Percentiles rank a stretch among this genome's conserved stretches.
Evolutionary conservation across 352 stramenopile genomes (phyloP).

Genomic region (Globisporangium viniferum): DNA sequence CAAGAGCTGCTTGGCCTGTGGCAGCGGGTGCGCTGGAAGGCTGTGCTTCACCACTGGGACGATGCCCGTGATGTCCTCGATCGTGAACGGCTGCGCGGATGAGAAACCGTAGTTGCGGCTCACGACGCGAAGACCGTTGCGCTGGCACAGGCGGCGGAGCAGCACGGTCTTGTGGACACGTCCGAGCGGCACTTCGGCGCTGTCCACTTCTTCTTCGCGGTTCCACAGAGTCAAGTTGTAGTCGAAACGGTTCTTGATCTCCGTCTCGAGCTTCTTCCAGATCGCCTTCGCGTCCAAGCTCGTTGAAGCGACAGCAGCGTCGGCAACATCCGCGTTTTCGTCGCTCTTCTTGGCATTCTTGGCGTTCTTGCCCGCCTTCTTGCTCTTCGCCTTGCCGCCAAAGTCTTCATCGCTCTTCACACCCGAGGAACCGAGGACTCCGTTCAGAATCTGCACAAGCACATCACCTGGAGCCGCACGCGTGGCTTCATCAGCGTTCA

Average conservation of each 20-base stretch:
- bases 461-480: constrained; percentile 64
- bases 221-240: constrained; percentile 79
- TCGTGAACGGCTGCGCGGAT: constrained; percentile 72
- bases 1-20: constrained; percentile 78
- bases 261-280: constrained; percentile 54
- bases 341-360: constrained; percentile 26
- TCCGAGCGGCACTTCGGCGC: constrained; percentile 26
- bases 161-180: constrained; percentile 80
- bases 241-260: constrained; percentile 76
- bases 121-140: constrained; percentile 88
- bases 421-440: constrained; percentile 49
- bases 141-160: constrained; percentile 92
- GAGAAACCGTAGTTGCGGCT: constrained; percentile 89
- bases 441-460: constrained; percentile 86
- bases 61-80: constrained; percentile 91
- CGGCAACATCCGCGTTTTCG: not conserved
- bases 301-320: constrained; percentile 5
- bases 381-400: constrained; percentile 22
- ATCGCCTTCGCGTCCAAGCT: constrained; percentile 41
- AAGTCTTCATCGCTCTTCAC: constrained; percentile 30
- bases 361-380: constrained; percentile 34
- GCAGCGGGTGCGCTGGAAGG: constrained; percentile 71
- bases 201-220: constrained; percentile 22
- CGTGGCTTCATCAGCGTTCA: constrained; percentile 59
- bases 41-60: constrained; percentile 94